Base-by-base conservation (phyloP, 768 basidiomycete genomes). In the Tulasnella sp. region DNA sequence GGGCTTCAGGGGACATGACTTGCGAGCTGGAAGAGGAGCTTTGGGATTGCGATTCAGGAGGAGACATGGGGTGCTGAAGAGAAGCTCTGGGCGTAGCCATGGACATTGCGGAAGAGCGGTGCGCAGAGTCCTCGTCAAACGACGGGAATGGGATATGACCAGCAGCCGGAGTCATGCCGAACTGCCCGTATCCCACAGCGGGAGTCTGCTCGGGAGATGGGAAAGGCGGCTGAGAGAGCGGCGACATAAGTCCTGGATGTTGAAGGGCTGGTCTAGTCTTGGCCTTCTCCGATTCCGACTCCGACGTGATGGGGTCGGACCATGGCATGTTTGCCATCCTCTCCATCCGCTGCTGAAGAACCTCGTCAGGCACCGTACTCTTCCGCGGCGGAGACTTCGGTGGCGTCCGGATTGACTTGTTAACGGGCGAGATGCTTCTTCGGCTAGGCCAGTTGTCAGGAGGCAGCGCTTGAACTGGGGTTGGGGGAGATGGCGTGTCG, bases 401-500 rank as follows among this genome's bases (percentile, higher is more conserved):
- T 9, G 52, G 52, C 22, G 19, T 59, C 52, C 52, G 22, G 52
- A 59, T 11, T 11, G 52, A 29, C 52, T 9, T 59, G 2, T 26
- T n/a, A n/a, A 8, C 22, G 14, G 52, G 52, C n/a, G 52, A 59
- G 11, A 59, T 59, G 52, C 52, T 59, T 59, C 52, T n/a, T 11
- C 52, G 52, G 29, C 52, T 59, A 29, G 52, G 52, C 52, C 52
- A 59, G n/a, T 59, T 26, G 9, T 65, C 63, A 16, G 69, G 69
- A 34, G 47, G 32, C 16, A 69, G 42, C 9, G 22, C 69, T 12
- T 29, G 40, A 1, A 44, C 35, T 1, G 69, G 42, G 12, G 69
- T 69, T 17, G 69, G 69, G 44, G 69, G 69, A 44, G 69, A 69
- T 16, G 69, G 69, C 22, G 71, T 39, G n/a, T 72, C 71, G 19